phyloP scores from a whole-genome alignment of 2,329 filamentous ascomycete species.

The Blastomyces gilchristii region DNA sequence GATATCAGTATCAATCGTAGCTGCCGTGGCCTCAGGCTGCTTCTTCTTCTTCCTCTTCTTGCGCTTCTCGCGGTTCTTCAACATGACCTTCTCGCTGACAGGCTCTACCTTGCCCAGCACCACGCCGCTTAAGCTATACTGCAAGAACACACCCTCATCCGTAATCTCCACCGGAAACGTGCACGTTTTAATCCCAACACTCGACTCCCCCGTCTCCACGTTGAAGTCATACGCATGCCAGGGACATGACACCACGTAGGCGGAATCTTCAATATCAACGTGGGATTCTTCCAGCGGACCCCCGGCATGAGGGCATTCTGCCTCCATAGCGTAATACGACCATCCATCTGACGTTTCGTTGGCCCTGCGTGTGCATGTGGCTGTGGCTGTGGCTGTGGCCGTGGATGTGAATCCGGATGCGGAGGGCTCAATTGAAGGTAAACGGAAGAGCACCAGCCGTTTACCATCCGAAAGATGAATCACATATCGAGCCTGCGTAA shows the following conservation, averaged over 20 bases:
- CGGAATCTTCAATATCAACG: constrained; percentile 41
- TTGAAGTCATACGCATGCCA: constrained; percentile 44
- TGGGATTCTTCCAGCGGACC: constrained; percentile 39
- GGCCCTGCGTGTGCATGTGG: constrained; percentile 20
- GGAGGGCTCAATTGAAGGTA: constrained; percentile 32
- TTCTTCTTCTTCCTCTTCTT: constrained; percentile 7
- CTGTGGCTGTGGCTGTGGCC: constrained; percentile 16
- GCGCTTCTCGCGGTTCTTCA: constrained; percentile 28
- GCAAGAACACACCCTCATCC: constrained; percentile 28
- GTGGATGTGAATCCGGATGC: constrained; percentile 9
- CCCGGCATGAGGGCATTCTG: constrained; percentile 39
- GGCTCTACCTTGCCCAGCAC: constrained; percentile 29
- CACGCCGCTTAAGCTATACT: constrained; percentile 21
- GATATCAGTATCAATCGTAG: constrained; percentile 7
- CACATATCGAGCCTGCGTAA: constrained; percentile 35
- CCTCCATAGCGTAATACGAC: constrained; percentile 41
- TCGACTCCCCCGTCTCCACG: constrained; percentile 41
- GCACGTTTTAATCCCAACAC: constrained; percentile 39
- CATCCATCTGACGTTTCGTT: constrained; percentile 32
- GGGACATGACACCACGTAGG: constrained; percentile 39
- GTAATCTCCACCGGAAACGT: constrained; percentile 35
- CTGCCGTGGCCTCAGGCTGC: constrained; percentile 1
- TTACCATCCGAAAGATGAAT: constrained; percentile 36
- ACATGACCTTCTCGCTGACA: constrained; percentile 38
- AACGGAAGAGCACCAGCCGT: constrained; percentile 38